A percentile compares a stretch with the other conserved stretches of the same genome.
phyloP scores from a whole-genome alignment of 2,329 filamentous ascomycete species.

The Fusarium sp. region DNA sequence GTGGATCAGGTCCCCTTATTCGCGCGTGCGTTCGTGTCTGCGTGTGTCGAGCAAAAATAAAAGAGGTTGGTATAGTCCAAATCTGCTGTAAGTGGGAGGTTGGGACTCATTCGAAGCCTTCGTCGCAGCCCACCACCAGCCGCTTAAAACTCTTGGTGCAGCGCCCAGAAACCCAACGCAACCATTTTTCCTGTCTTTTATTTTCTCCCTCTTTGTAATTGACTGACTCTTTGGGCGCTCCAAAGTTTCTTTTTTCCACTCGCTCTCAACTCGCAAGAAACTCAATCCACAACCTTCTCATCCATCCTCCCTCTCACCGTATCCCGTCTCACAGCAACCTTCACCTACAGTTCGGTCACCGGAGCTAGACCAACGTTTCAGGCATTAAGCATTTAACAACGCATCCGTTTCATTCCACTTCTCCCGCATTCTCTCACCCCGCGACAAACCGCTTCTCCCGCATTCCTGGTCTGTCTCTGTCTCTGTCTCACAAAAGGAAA shows the following conservation, averaged over 20 bases:
- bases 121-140: slow-evolving; percentile 45
- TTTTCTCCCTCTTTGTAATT: slow-evolving; percentile 21
- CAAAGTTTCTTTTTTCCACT: slow-evolving; percentile 8
- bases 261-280: background rate
- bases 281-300: slow-evolving; percentile 13
- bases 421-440: slow-evolving; percentile 27
- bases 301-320: background rate
- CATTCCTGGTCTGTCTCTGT: slow-evolving; percentile 28
- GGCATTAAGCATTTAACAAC: slow-evolving; percentile 26
- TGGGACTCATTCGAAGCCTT: slow-evolving; percentile 49
- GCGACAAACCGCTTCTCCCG: slow-evolving; percentile 31
- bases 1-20: slow-evolving; percentile 45
- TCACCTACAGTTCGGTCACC: slow-evolving; percentile 4
- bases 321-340: slow-evolving; percentile 22
- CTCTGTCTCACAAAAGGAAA: slow-evolving; percentile 31
- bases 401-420: slow-evolving; percentile 15
- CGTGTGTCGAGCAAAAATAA: slow-evolving; percentile 42
- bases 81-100: slow-evolving; percentile 53
- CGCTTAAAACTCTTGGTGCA: slow-evolving; percentile 53
- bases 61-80: slow-evolving; percentile 49
- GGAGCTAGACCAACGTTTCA: slow-evolving; percentile 25
- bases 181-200: slow-evolving; percentile 32
- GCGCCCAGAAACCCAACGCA: slow-evolving; percentile 45
- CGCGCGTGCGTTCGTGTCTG: slow-evolving; percentile 22
- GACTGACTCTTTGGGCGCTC: slow-evolving; percentile 9